Base-by-base conservation (phyloP, 257 asterid genomes). In the Solanum peruvianum region DNA sequence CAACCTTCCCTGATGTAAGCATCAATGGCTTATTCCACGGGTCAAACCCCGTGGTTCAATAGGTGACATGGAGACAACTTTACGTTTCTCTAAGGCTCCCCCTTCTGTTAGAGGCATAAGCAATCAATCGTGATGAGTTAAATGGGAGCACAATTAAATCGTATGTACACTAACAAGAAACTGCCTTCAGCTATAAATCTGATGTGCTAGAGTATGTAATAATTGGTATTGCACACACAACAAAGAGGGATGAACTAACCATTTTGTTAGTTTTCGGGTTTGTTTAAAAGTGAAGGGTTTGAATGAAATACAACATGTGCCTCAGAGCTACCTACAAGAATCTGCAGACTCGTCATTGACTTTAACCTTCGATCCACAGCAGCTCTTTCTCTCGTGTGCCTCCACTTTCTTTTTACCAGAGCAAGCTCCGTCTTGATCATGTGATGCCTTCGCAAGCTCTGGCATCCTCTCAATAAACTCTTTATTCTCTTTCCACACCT, bases 401-500 rank as follows among this genome's bases (percentile, higher is more conserved):
- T 91, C 91, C 82, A 60, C 94, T 87, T 78, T 27, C 84, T 90
- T 92, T 84, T 93, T 85, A 82, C 89, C 90, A 42, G 92, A 87
- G 84, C 92, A 91, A 23, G 31, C 86, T 9, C 78, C 37, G 27
- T 87, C 88, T 23, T 71, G 83, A 56, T 27, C 87, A 3, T 77
- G 45, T 45, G 33, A 75, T 85, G 81, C 58, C 62, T 92, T 91
- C 73, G 91, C 94, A 37, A 91, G 93, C 88, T 92, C 95, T 35
- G 91, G 90, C 82, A 90, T 87, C 89, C 98, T 94, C 90, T 93
- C 96, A 80, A 94, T 42, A 86, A 97, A 97, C 91, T 96, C 99
- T 1, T 92, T 88, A 69, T 97, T 97, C 93, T 97, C 98, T 88
- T 97, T 97, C 99, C 99, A 96, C 73, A 94, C 94, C 94, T 97